Conservation (phyloP, 208 protist genomes). For the Leishmania amazonensis region DNA sequence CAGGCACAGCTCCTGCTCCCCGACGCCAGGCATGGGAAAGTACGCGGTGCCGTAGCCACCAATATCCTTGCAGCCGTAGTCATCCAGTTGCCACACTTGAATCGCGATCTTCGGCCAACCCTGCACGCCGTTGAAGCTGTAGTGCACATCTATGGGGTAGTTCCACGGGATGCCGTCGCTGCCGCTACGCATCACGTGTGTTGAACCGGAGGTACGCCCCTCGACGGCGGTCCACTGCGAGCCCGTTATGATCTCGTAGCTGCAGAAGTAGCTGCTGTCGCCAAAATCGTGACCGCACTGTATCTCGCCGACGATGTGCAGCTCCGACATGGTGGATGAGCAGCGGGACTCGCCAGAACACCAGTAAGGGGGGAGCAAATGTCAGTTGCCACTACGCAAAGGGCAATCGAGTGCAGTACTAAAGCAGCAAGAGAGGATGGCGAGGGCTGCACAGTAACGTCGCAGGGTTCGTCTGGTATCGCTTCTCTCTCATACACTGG, state of each 20-base stretch:
- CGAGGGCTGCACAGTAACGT: neutral
- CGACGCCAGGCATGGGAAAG: slow-evolving; percentile 59
- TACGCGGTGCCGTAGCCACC: slow-evolving; percentile 86
- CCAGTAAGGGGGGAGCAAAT: neutral
- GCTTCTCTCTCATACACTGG: neutral
- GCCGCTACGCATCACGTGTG: slow-evolving; percentile 76
- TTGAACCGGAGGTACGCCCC: slow-evolving; percentile 73
- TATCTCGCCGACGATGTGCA: slow-evolving; percentile 89
- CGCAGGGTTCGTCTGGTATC: neutral
- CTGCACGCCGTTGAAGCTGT: slow-evolving; percentile 65
- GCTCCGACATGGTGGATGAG: slow-evolving; percentile 57
- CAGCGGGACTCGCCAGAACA: neutral
- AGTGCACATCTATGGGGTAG: slow-evolving; percentile 89
- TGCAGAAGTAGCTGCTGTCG: slow-evolving; percentile 72
- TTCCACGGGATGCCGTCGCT: slow-evolving; percentile 64
- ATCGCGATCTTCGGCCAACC: slow-evolving; percentile 91
- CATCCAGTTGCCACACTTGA: slow-evolving; percentile 90
- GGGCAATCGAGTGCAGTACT: neutral
- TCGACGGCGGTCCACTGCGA: slow-evolving; percentile 76
- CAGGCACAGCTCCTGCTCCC: slow-evolving; percentile 68
- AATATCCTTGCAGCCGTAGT: slow-evolving; percentile 86
- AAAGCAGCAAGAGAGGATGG: neutral
- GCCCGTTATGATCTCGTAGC: slow-evolving; percentile 79
- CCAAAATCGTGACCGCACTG: slow-evolving; percentile 64
- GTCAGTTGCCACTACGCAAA: neutral